phyloP scores from a whole-genome alignment of 2,329 filamentous ascomycete genomes.

The Myrmaecium sp. region DNA sequence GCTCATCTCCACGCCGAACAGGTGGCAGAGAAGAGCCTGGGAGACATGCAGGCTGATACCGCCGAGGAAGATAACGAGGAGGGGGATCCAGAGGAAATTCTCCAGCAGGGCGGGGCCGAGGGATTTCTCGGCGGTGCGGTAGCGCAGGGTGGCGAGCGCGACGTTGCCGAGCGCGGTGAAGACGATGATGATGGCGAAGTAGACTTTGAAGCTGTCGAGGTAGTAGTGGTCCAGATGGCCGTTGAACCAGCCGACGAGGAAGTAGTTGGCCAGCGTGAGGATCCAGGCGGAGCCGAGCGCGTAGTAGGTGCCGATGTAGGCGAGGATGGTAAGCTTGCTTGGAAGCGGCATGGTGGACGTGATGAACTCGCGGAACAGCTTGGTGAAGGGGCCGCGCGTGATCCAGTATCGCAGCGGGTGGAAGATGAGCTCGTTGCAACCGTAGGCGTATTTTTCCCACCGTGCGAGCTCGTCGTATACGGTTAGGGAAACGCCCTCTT shows the following conservation, averaged over 20 bases:
- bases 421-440: slow-evolving; percentile 70
- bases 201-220: slow-evolving; percentile 59
- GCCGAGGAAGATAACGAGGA: slow-evolving; percentile 23
- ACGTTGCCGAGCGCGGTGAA: slow-evolving; percentile 63
- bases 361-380: slow-evolving; percentile 59
- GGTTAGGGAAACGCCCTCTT: slow-evolving; percentile 69
- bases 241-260: slow-evolving; percentile 60
- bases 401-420: slow-evolving; percentile 60
- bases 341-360: slow-evolving; percentile 57
- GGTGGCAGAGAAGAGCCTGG: slow-evolving; percentile 22
- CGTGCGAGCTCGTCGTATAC: slow-evolving; percentile 72
- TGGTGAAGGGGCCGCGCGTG: slow-evolving; percentile 59
- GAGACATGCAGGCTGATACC: slow-evolving; percentile 23
- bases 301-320: slow-evolving; percentile 68
- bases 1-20: slow-evolving; percentile 24
- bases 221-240: slow-evolving; percentile 64
- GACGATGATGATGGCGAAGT: slow-evolving; percentile 64
- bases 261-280: slow-evolving; percentile 58
- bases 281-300: slow-evolving; percentile 62
- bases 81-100: slow-evolving; percentile 49
- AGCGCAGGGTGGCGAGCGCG: slow-evolving; percentile 54
- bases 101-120: slow-evolving; percentile 36
- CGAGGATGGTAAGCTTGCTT: slow-evolving; percentile 59
- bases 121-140: slow-evolving; percentile 47
- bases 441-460: slow-evolving; percentile 79